Conservation (phyloP, 805 yeast species). For the Suhomyces vadensis region DNA sequence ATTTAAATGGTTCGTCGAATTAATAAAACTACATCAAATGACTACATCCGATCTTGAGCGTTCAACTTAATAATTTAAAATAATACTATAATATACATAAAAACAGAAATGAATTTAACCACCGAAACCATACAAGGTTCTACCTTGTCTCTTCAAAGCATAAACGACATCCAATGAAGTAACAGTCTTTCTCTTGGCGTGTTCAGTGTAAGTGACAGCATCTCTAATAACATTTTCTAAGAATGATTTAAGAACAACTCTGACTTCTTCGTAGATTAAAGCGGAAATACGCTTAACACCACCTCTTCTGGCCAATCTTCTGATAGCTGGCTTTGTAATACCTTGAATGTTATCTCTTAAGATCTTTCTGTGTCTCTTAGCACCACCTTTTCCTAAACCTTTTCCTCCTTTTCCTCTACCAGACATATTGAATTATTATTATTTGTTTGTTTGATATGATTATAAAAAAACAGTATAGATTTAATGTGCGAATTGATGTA, state of each 20-base stretch:
- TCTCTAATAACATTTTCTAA: conserved; percentile 97
- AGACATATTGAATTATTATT: conserved; percentile 56
- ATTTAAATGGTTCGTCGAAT: no score
- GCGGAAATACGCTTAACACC: conserved; percentile 99
- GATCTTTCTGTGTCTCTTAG: conserved; percentile 99
- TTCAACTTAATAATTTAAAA: conserved; percentile 3
- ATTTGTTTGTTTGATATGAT: conserved; percentile 22
- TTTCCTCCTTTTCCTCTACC: conserved; percentile 99
- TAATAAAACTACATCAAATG: no score
- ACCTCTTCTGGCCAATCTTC: conserved; percentile 99
- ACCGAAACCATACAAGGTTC: conserved; percentile 99
- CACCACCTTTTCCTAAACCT: conserved; percentile 99
- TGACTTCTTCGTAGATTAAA: conserved; percentile 97
- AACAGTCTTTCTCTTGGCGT: conserved; percentile 99
- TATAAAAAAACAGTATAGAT: conserved; percentile 12
- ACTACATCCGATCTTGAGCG: background rate
- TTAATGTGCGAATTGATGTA: conserved; percentile 10
- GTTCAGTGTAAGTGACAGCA: conserved; percentile 99
- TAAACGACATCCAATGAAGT: conserved; percentile 98
- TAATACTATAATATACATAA: conserved; percentile 14
- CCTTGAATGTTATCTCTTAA: conserved; percentile 99
- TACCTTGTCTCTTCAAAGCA: conserved; percentile 99
- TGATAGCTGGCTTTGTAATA: conserved; percentile 99
- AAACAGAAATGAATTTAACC: conserved; percentile 56
- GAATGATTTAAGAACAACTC: conserved; percentile 94